Base-by-base conservation (phyloP, 306 rosid species). In the Rosa lucieae region DNA sequence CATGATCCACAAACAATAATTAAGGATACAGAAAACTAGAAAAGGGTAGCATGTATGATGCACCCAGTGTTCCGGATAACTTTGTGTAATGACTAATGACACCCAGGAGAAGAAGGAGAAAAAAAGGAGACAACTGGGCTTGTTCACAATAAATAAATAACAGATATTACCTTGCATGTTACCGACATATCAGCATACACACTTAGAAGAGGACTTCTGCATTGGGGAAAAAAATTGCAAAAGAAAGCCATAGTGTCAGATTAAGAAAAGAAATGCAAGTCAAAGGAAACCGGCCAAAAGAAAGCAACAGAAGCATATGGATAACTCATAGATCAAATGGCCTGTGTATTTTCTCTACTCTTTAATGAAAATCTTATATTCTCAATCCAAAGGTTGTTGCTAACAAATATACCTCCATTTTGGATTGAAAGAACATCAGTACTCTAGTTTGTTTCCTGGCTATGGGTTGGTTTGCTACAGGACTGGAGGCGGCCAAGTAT, bases 111-210 rank as follows among this genome's bases (percentile, higher is more conserved):
- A 32, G 35, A 14, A 29, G 15, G 13, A 21, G 8, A 26, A 10
- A 56, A n/a, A 29, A 12, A 37, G 42, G 42, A 75, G 1, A 15
- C 35, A 32, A 35, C 18, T 74, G 42, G 37, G 53, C 13, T 73
- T 53, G 14, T 26, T 37, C 37, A 21, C 0, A 73, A 39, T n/a
- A 11, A 12, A 26, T 23, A 71, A 65, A 40, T 4, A 79, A 66
- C 29, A 43, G 55, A 29, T 76, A 46, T 86, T 91, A 95, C 99
- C 99, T 95, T 95, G 74, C 99, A 95, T 46, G 97, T 85, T 73
- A 89, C 88, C 0, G 99, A 95, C 99, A 95, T 95, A 86, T 95
- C 99, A 70, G 99, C 99, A 74, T 95, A 95, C 67, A 95, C 98
- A 82, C 99, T 95, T 70, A 95, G 85, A 82, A 95, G 99, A 59